Evolutionary conservation across 2,329 filamentous ascomycete genomes (phyloP).

Genomic region (Alternaria incomplexa): DNA sequence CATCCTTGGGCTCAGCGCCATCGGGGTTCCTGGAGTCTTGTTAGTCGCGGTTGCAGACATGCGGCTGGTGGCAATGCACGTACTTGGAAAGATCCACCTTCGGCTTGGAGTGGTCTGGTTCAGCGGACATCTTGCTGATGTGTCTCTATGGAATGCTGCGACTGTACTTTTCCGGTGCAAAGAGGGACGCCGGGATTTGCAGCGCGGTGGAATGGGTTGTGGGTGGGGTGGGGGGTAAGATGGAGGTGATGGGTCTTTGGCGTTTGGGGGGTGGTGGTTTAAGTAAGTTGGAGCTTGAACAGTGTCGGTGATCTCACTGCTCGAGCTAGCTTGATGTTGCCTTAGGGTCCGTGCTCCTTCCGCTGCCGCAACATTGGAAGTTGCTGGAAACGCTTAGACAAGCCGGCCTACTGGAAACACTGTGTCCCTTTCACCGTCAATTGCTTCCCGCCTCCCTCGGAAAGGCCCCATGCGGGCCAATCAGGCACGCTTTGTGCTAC

Average conservation of each 20-base stretch:
- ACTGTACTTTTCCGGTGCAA: constrained; percentile 10
- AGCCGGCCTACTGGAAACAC: constrained; percentile 20
- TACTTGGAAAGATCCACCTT: constrained; percentile 58
- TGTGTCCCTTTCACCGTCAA: constrained; percentile 21
- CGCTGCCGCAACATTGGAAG: constrained; percentile 38
- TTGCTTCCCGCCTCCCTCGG: neutral
- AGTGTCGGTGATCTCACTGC: constrained; percentile 37
- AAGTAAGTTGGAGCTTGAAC: constrained; percentile 40
- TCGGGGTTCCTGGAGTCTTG: constrained; percentile 76
- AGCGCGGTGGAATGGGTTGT: constrained; percentile 22
- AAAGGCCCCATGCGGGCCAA: constrained; percentile 12
- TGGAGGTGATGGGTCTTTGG: constrained; percentile 29
- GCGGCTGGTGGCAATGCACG: constrained; percentile 35
- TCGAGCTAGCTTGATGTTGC: constrained; percentile 32
- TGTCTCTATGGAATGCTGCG: constrained; percentile 25
- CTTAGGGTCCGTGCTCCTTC: constrained; percentile 29
- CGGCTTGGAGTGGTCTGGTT: constrained; percentile 56
- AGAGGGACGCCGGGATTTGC: constrained; percentile 20
- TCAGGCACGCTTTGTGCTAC: constrained; percentile 16
- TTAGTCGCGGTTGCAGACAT: constrained; percentile 48
- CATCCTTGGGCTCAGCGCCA: constrained; percentile 83
- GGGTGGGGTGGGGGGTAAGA: constrained; percentile 31
- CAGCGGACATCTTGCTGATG: constrained; percentile 54
- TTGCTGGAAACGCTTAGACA: constrained; percentile 30
- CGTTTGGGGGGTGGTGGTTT: constrained; percentile 41